Evolutionary conservation across 192 early-diverging fungal genomes (phyloP).

Genomic region (Linderina pennispora): DNA sequence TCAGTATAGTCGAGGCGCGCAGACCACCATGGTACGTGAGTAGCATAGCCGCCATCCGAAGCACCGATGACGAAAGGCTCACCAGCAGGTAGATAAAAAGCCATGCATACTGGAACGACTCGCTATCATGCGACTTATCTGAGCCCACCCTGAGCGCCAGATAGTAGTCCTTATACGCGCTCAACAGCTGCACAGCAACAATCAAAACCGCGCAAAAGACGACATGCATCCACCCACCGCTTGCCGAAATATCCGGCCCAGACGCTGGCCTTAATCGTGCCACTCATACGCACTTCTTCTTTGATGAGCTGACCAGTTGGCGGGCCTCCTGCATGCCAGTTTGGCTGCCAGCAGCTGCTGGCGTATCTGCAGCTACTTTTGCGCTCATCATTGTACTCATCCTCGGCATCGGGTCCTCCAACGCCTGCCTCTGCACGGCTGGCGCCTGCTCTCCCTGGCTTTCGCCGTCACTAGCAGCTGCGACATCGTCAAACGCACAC

Average conservation of each 20-base stretch:
- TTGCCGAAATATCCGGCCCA: conserved; percentile 71
- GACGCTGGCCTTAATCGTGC: conserved; percentile 58
- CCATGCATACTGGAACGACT: too few species aligned
- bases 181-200: conserved; percentile 36
- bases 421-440: too few species aligned
- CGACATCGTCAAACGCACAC: too few species aligned
- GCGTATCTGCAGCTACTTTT: too few species aligned
- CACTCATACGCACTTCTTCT: conserved; percentile 72
- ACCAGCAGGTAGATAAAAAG: conserved; percentile 12
- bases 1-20: conserved; percentile 44
- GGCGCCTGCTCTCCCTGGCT: too few species aligned
- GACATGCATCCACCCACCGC: conserved; percentile 58
- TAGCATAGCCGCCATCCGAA: conserved; percentile 9
- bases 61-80: conserved; percentile 6
- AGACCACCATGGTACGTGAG: conserved; percentile 14
- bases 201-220: conserved; percentile 45
- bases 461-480: too few species aligned
- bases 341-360: too few species aligned
- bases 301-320: conserved; percentile 63
- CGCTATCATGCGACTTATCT: neutral
- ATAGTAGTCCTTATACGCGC: conserved; percentile 52
- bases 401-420: neutral
- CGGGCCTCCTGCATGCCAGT: too few species aligned
- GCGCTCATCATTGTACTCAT: too few species aligned
- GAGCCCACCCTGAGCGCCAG: conserved; percentile 1